Conservation (phyloP, 1,284 basidiomycete genomes). For the Acaromyces ingoldii region DNA sequence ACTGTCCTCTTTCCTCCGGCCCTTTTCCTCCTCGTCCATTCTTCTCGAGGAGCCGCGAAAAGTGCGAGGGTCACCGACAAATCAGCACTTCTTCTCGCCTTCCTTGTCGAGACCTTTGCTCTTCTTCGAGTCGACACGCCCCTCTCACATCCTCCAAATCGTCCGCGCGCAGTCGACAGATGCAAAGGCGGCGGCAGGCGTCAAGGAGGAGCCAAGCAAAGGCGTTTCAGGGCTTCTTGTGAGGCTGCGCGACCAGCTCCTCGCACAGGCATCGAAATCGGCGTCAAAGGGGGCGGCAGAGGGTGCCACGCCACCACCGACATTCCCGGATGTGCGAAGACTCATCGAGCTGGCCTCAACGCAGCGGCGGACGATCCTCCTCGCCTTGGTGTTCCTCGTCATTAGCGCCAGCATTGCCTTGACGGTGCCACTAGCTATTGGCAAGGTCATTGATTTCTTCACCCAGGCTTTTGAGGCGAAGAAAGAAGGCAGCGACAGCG, state of each 20-base stretch:
- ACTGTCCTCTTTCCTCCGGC: too few relatives aligned
- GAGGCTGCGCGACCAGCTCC: neutral
- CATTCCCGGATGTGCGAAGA: constrained; percentile 41
- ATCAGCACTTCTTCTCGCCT: neutral
- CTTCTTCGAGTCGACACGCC: neutral
- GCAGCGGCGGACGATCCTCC: constrained; percentile 35
- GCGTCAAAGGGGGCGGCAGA: constrained; percentile 10
- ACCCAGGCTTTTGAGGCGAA: constrained; percentile 10
- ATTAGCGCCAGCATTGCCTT: constrained; percentile 66
- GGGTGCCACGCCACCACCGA: constrained; percentile 18
- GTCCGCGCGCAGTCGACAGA: too few relatives aligned
- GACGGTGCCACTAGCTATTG: constrained; percentile 48
- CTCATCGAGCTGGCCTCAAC: constrained; percentile 45
- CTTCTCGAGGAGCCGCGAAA: neutral
- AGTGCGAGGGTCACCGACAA: neutral
- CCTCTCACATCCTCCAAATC: neutral
- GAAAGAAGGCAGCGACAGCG: constrained; percentile 20
- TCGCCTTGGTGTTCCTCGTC: constrained; percentile 44
- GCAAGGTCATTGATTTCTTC: constrained; percentile 50
- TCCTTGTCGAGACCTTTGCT: neutral
- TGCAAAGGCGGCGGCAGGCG: too few relatives aligned
- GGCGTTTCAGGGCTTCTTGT: neutral
- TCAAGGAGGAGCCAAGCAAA: too few relatives aligned
- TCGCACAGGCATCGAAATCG: constrained; percentile 5
- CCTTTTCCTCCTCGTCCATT: too few relatives aligned